Conservation (phyloP, 768 basidiomycete species). For the Leucocoprinus birnbaumii region DNA sequence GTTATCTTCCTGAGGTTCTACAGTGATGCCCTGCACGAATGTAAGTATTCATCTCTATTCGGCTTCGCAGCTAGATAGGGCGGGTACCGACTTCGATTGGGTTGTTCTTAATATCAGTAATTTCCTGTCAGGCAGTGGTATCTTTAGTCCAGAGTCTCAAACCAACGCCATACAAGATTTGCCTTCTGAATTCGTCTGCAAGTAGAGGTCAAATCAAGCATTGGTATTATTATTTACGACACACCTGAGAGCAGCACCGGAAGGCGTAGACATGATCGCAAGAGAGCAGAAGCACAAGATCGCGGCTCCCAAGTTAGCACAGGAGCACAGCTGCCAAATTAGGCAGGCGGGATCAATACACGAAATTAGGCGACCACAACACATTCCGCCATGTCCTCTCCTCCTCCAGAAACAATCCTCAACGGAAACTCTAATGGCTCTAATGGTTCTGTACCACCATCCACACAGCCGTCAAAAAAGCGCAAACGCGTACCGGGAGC, state of each 20-base stretch:
- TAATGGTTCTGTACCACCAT: slow-evolving; percentile 31
- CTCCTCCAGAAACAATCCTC: slow-evolving; percentile 8
- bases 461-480: slow-evolving; percentile 37
- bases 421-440: slow-evolving; percentile 24
- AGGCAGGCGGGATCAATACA: not conserved
- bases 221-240: slow-evolving; percentile 12
- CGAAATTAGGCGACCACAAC: not conserved
- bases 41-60: slow-evolving; percentile 9
- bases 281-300: not conserved
- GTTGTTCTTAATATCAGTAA: slow-evolving; percentile 54
- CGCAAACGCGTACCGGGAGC: slow-evolving; percentile 53
- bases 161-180: slow-evolving; percentile 3
- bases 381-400: slow-evolving; percentile 9
- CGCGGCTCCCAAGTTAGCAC: not conserved
- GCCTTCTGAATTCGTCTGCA: slow-evolving; percentile 77
- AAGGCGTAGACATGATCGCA: no score
- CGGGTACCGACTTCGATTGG: slow-evolving; percentile 55
- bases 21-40: slow-evolving; percentile 52
- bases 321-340: slow-evolving; percentile 2
- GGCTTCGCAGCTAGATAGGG: slow-evolving; percentile 11
- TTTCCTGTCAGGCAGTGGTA: slow-evolving; percentile 52
- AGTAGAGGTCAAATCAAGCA: slow-evolving; percentile 19
- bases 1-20: slow-evolving; percentile 68
- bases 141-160: slow-evolving; percentile 12
- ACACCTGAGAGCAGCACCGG: slow-evolving; percentile 42